phyloP scores from a whole-genome alignment of 495 filamentous ascomycete genomes.

The Extremus antarcticus region DNA sequence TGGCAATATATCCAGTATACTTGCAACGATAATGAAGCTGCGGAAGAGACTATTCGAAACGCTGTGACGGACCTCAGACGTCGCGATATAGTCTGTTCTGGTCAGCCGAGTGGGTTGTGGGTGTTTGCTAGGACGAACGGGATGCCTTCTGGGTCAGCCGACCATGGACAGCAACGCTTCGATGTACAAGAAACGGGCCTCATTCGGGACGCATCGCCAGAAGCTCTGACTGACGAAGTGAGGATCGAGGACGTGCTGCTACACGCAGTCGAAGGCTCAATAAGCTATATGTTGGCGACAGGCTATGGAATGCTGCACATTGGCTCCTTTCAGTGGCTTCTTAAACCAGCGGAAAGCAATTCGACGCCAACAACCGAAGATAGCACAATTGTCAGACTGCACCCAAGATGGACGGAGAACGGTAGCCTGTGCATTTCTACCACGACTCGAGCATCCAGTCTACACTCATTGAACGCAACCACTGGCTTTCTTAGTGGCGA shows the following conservation, averaged over 20 bases:
- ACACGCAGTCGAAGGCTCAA: conserved; percentile 8
- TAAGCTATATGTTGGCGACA: background rate
- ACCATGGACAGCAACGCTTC: too few species aligned
- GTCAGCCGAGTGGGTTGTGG: background rate
- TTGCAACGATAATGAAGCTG: background rate
- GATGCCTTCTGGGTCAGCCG: too few species aligned
- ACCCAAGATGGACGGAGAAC: background rate
- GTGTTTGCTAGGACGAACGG: background rate
- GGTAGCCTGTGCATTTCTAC: background rate
- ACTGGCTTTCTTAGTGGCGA: background rate
- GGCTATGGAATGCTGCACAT: background rate
- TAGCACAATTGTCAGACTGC: background rate
- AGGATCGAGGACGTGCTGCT: conserved; percentile 2
- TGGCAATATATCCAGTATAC: background rate
- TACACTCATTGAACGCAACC: background rate
- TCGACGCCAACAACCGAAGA: background rate
- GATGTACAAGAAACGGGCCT: background rate
- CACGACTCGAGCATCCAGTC: background rate
- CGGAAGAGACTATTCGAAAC: background rate
- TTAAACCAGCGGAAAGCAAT: background rate
- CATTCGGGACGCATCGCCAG: background rate
- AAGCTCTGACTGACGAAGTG: background rate
- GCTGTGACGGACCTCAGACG: conserved; percentile 2
- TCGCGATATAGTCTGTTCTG: conserved; percentile 3
- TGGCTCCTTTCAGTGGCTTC: conserved; percentile 4